phyloP scores from a whole-genome alignment of 2,329 filamentous ascomycete genomes.

The Chaetoscypha palmicola region DNA sequence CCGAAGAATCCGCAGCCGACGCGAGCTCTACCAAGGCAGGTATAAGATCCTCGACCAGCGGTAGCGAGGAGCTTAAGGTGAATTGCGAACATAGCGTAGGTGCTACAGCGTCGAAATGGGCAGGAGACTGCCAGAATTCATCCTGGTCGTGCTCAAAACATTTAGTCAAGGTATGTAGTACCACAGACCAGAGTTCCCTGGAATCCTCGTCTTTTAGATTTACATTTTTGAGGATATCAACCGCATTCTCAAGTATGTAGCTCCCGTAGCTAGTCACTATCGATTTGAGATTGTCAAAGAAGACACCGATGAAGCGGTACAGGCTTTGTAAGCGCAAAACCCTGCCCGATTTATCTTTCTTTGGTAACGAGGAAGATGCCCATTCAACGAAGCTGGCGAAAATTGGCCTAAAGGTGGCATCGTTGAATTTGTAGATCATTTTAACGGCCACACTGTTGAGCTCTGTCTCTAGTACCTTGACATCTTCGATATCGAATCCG shows the following conservation, averaged over 20 bases:
- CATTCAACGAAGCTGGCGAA: slow-evolving; percentile 84
- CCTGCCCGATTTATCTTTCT: slow-evolving; percentile 52
- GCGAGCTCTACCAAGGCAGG: slow-evolving; percentile 76
- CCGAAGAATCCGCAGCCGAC: slow-evolving; percentile 70
- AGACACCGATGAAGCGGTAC: slow-evolving; percentile 70
- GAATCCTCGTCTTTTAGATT: slow-evolving; percentile 41
- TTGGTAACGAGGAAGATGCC: slow-evolving; percentile 54
- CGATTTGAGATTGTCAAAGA: slow-evolving; percentile 83
- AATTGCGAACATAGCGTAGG: slow-evolving; percentile 64
- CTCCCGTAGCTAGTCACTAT: slow-evolving; percentile 89
- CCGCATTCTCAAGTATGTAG: slow-evolving; percentile 72
- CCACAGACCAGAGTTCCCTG: slow-evolving; percentile 58
- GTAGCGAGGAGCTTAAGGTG: slow-evolving; percentile 38
- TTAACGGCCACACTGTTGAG: slow-evolving; percentile 69
- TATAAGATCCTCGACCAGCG: slow-evolving; percentile 50
- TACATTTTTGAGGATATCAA: slow-evolving; percentile 49
- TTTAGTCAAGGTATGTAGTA: slow-evolving; percentile 64
- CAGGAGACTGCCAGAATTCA: slow-evolving; percentile 90
- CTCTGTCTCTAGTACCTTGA: slow-evolving; percentile 55
- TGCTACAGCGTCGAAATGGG: slow-evolving; percentile 72
- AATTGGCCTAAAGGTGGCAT: slow-evolving; percentile 84
- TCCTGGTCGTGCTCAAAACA: slow-evolving; percentile 88
- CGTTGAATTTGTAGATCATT: slow-evolving; percentile 96
- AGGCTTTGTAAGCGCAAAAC: slow-evolving; percentile 64
- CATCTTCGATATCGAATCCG: slow-evolving; percentile 37